Base-by-base conservation (phyloP, 78 protist species). In the Guillardia theta region DNA sequence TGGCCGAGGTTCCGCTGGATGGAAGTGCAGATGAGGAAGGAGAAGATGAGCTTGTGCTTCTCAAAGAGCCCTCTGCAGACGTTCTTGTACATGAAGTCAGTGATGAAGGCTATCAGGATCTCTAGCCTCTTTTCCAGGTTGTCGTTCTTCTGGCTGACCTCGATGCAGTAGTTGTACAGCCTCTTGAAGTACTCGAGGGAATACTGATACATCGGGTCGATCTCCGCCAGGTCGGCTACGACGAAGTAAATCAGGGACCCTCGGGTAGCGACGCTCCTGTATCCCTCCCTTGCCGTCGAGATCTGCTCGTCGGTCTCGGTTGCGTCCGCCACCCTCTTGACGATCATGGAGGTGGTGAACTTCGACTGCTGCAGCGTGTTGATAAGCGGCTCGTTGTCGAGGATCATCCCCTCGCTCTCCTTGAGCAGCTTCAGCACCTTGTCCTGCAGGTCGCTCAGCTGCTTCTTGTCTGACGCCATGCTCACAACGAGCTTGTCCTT, bases 321-420 rank as follows among this genome's bases (percentile, higher is more conserved):
- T 3, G 97, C 93, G 54, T 94, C 97, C 64, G 18, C 37, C n/a
- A 98, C 92, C 6, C 95, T 93, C 37, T 94, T 37, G 64, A 48
- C 0, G 44, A 97, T 94, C 33, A 21, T 95, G 8, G 39, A 80
- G 15, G 97, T 44, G 15, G 98, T 96, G 37, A 30, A 18, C 88
- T 95, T 96, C 36, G 96, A 18, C 80, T 76, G 90, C 48, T 78
- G 76, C 22, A 98, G 95, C 37, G 99, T 94, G 87, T 96, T 94
- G 76, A 97, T 97, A 46, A 98, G 96, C 18, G 48, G 64, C 64
- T 96, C 98, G 95, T 98, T 97, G 77, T 98, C 99, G 22, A 98
- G 97, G 12, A 95, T 93, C 50, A 93, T 95, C 0, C 95, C 96
- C 58, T 58, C 36, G 6, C 95, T 0, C 37, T 76, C 88, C 33